These are phyloP conservation scores for Serendipita sp. DNA, from an alignment of 768 basidiomycete species.

Conservation along the genomic window DNA sequence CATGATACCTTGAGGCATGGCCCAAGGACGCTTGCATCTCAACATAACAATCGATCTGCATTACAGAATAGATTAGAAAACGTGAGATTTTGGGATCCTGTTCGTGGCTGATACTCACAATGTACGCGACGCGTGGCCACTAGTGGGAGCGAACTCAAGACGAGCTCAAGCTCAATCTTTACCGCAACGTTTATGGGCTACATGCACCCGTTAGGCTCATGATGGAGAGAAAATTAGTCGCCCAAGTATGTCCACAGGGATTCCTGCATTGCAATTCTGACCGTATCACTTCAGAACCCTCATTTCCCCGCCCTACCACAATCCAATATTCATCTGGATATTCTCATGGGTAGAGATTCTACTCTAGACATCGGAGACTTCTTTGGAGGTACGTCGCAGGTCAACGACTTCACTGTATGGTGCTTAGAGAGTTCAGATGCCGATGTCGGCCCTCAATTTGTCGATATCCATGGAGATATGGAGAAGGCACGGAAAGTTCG, in stretches of 20 bases:
- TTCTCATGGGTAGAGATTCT: conserved; percentile 88
- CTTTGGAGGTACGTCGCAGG: conserved; percentile 40
- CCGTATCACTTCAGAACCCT: conserved; percentile 32
- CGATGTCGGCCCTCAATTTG: conserved; percentile 29
- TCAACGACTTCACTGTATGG: neutral
- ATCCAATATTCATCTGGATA: conserved; percentile 79
- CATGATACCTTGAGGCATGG: conserved; percentile 85
- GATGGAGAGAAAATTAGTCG: conserved; percentile 88
- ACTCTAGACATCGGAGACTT: conserved; percentile 62
- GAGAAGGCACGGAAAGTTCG: conserved; percentile 38
- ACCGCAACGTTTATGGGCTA: conserved; percentile 71
- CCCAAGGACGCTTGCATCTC: conserved; percentile 61
- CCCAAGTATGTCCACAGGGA: conserved; percentile 37
- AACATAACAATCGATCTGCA: conserved; percentile 43
- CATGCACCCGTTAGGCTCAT: conserved; percentile 77
- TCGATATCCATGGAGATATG: conserved; percentile 51
- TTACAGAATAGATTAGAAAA: conserved; percentile 62
- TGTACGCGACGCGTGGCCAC: neutral
- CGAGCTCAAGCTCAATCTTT: conserved; percentile 66
- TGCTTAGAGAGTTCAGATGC: conserved; percentile 26
- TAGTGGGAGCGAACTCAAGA: conserved; percentile 95
- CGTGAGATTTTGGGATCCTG: conserved; percentile 30
- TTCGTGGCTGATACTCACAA: neutral
- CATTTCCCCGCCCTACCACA: conserved; percentile 48
- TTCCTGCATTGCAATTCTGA: neutral